Base-by-base conservation (phyloP, 768 basidiomycete genomes). In the Daedaleopsis nitida region DNA sequence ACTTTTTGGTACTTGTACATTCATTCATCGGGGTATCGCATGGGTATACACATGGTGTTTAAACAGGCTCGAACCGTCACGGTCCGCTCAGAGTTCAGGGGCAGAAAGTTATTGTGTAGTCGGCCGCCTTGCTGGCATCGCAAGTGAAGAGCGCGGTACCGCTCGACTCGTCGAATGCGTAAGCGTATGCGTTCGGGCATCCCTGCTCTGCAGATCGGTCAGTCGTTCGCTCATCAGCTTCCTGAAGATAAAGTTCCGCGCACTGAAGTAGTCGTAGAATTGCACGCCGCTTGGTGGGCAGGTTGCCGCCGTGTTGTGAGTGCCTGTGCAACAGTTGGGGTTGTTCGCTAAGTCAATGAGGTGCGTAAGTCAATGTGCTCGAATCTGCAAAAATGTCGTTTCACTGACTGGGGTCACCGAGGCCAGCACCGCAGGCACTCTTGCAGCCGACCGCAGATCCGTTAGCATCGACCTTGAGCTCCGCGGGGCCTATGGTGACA, bases 241-340 rank as follows among this genome's bases (percentile, higher is more conserved):
- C 12, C 47, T 23, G 7, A 49, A 49, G 4, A 49, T 7, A 10
- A 24, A 47, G 45, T 19, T n/a, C 24, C n/a, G 70, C 75, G 49
- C 50, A 80, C 81, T 84, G 73, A 83, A 83, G 72, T 80, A 83
- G 56, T 62, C 69, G 65, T 80, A 80, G 67, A 72, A 76, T 19
- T 56, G 62, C 11, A 79, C 77, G 19, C 76, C 76, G 5, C 81
- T 81, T 13, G 76, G 65, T 14, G 85, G 86, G 70, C 87, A 89
- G 0, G 86, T 87, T 9, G 66, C 72, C 1, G 84, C 72, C 5
- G 82, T 85, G 69, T 71, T 73, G 72, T 81, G 75, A 45, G 68
- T 71, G 11, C 88, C 88, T 16, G 81, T 81, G 75, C 88, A 90
- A 71, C 88, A 89, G 67, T 88, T 86, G 5, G 78, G 71, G 23